These are phyloP conservation scores for Fusarium chlamydosporum DNA, from an alignment of 2,329 filamentous ascomycete genomes.

Conservation along the genomic window DNA sequence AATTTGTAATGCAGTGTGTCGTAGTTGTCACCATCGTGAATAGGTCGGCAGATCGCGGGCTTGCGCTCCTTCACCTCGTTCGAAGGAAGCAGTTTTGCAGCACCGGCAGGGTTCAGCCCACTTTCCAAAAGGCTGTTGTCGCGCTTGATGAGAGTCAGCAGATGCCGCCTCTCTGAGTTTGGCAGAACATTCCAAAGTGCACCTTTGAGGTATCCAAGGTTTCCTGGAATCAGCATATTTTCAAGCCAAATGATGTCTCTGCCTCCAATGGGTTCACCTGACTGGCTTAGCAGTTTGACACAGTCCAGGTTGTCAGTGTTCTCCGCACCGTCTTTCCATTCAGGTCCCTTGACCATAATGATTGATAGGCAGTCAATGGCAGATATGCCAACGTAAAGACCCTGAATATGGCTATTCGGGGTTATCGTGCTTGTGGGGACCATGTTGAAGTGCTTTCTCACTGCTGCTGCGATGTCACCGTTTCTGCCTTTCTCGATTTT, in stretches of 20 bases:
- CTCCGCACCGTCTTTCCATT: neutral
- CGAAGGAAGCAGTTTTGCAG: neutral
- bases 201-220: neutral
- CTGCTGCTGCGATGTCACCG: neutral
- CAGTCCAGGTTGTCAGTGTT: neutral
- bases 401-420: neutral
- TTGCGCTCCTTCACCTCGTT: neutral
- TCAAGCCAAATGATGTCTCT: constrained; percentile 1
- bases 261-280: too few relatives aligned
- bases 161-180: accelerated
- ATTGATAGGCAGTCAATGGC: neutral
- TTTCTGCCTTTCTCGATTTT: neutral
- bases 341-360: neutral
- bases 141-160: neutral
- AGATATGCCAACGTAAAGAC: neutral
- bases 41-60: neutral
- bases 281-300: neutral
- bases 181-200: accelerated
- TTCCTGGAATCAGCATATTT: constrained; percentile 9
- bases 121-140: neutral
- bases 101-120: neutral
- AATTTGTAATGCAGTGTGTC: neutral
- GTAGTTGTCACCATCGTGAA: neutral
- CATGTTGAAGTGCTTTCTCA: neutral
- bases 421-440: neutral